A percentile compares a stretch with the other conserved stretches of the same genome.
phyloP scores from a whole-genome alignment of 78 protist species.

The Pirum gemmata region DNA sequence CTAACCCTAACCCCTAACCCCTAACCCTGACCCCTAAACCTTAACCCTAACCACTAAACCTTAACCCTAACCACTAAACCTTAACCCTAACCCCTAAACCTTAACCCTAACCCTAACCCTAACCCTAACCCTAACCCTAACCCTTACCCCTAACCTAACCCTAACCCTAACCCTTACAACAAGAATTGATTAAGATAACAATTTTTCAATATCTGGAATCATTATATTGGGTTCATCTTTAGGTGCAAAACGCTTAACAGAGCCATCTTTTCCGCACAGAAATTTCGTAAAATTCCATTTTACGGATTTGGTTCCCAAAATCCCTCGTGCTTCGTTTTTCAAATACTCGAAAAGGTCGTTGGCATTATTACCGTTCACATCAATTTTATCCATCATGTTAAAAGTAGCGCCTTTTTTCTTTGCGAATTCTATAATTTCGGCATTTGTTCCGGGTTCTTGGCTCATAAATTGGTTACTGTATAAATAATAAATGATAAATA shows the following conservation, averaged over 20 bases:
- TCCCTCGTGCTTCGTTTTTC: constrained; percentile 20
- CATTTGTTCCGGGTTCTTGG: constrained; percentile 64
- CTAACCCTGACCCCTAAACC: too few species aligned
- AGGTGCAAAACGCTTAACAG: constrained; percentile 43
- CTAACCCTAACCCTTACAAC: too few species aligned
- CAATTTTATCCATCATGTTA: constrained; percentile 53
- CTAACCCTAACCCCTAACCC: too few species aligned
- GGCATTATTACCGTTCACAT: constrained; percentile 60
- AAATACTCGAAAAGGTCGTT: constrained; percentile 47
- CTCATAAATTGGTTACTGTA: constrained; percentile 46
- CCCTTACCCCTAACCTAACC: too few species aligned
- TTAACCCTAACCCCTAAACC: too few species aligned
- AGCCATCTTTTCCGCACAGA: constrained; percentile 44
- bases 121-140: too few species aligned
- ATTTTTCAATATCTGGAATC: constrained; percentile 26
- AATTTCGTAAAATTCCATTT: constrained; percentile 71
- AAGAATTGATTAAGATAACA: too few species aligned
- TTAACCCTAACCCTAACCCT: too few species aligned
- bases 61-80: too few species aligned
- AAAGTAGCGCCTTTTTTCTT: constrained; percentile 33
- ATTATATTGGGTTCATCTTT: constrained; percentile 33
- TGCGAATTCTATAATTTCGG: constrained; percentile 51
- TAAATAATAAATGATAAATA: too few species aligned
- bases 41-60: too few species aligned
- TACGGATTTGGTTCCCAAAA: constrained; percentile 43